Evolutionary conservation across 306 rosid genomes (phyloP), one percentile per base, ranked within the genome.

Genomic region (Sicyos edulis): DNA sequence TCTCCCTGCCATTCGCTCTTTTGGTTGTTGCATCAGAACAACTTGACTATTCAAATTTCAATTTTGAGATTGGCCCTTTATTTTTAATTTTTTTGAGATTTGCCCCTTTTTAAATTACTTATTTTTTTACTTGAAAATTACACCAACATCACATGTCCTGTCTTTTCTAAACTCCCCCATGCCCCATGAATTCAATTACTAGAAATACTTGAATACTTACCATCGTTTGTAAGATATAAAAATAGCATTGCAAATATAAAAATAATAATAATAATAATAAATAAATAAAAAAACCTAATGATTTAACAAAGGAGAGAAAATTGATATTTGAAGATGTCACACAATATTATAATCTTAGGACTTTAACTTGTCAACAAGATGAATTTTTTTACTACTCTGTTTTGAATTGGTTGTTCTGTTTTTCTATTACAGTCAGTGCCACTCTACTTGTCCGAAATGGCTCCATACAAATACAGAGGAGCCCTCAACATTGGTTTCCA

Each of bases 401-500:
- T 26, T 60, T 56, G 61, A 20, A 20, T 20, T 56, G 64, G 15
- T 73, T 47, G 7, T 26, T 21, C 2, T 20, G 3, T 42, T 50
- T 20, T 9, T 37, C 12, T 15, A 5, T 29, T 55, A 49, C 75
- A 76, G 79, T 68, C 79, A 10, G 79, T 76, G 58, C 79, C 79
- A 17, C 60, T 76, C 6, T 76, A 76, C 22, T 70, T 76, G 12
- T 76, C 79, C 6, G 79, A 76, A 53, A 76, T 76, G 79, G 79
- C 79, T 54, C 79, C 79, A 16, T 70, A 69, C 50, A 68, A 58
- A 57, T 69, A 44, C 53, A 76, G 79, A 56, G 79, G 79, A 45
- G 79, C 79, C 37, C 34, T 67, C 10, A 76, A 76, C 61, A 76
- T 76, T 44, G 79, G 79, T 44, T 76, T 76, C 29, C 79, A 76